Percentiles rank a stretch among this genome's conserved stretches.
Conservation (phyloP, 768 basidiomycete species). For the Porphyrellus cyaneotinctus region DNA sequence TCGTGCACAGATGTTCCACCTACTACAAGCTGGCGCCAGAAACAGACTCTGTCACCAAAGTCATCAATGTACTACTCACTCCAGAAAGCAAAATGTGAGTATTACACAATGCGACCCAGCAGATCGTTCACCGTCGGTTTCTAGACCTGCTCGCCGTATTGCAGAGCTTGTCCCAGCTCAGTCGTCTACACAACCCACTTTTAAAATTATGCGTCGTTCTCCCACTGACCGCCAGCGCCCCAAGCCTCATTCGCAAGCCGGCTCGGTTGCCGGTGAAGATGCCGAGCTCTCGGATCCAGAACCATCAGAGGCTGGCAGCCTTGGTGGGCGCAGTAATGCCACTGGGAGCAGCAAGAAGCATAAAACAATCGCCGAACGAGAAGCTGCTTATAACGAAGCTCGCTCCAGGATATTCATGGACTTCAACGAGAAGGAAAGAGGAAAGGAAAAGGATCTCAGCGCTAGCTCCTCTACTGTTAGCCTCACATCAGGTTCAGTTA, state of each 20-base stretch:
- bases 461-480: constrained; percentile 75
- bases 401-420: constrained; percentile 83
- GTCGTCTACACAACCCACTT: constrained; percentile 63
- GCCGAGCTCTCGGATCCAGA: constrained; percentile 74
- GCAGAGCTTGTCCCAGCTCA: constrained; percentile 78
- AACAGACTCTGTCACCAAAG: constrained; percentile 59
- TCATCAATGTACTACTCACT: constrained; percentile 53
- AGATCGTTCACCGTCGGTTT: constrained; percentile 12
- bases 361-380: constrained; percentile 80
- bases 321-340: constrained; percentile 63
- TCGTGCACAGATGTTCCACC: constrained; percentile 80
- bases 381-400: constrained; percentile 86
- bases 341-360: constrained; percentile 62
- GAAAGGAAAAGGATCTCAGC: constrained; percentile 68
- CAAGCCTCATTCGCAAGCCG: constrained; percentile 63
- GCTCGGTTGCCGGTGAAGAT: constrained; percentile 72
- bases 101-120: background rate
- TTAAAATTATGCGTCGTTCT: constrained; percentile 83
- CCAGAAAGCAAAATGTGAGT: constrained; percentile 75
- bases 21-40: constrained; percentile 77
- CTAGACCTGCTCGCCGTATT: constrained; percentile 66
- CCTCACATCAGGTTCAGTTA: constrained; percentile 63
- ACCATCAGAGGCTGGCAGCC: constrained; percentile 76
- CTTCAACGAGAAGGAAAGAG: constrained; percentile 67
- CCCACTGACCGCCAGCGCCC: constrained; percentile 50